These are phyloP conservation scores for Raffaelea ambrosiae DNA, from an alignment of 2,329 filamentous ascomycete species.

Conservation along the genomic window DNA sequence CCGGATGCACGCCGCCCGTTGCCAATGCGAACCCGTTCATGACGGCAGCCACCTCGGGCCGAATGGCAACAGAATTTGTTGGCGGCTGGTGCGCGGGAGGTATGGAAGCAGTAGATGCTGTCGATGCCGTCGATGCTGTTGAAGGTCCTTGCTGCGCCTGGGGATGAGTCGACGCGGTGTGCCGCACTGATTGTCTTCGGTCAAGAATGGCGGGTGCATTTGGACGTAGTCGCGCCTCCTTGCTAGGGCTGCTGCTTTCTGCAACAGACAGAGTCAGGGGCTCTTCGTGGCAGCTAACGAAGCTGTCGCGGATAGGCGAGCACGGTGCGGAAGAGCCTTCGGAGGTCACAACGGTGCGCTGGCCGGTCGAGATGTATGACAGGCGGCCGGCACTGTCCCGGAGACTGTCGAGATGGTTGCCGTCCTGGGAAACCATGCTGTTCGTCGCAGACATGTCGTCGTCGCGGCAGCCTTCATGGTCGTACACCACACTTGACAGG, in stretches of 20 bases:
- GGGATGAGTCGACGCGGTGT: too few relatives aligned
- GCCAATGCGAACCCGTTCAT: too few relatives aligned
- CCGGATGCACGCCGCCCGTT: too few relatives aligned
- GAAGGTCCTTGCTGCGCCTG: neutral
- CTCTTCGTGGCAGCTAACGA: slow-evolving; percentile 29
- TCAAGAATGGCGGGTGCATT: slow-evolving; percentile 44
- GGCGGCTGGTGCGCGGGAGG: slow-evolving; percentile 18
- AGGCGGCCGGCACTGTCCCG: slow-evolving; percentile 48
- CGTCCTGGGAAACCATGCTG: slow-evolving; percentile 50
- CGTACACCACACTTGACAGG: slow-evolving; percentile 12
- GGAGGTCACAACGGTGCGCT: slow-evolving; percentile 52
- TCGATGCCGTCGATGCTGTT: too few relatives aligned
- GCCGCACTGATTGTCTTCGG: slow-evolving; percentile 34
- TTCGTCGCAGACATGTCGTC: slow-evolving; percentile 32
- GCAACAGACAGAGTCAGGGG: slow-evolving; percentile 6
- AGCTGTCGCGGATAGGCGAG: slow-evolving; percentile 47
- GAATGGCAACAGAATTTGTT: too few relatives aligned
- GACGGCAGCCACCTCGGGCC: too few relatives aligned
- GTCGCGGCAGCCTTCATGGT: slow-evolving; percentile 38
- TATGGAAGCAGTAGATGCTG: too few relatives aligned
- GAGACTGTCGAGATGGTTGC: slow-evolving; percentile 47
- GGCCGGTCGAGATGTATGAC: slow-evolving; percentile 52
- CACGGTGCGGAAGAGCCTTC: slow-evolving; percentile 47
- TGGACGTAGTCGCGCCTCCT: slow-evolving; percentile 35
- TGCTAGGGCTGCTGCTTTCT: slow-evolving; percentile 1